Base-by-base conservation (phyloP, 768 basidiomycete species). In the Astraeus odoratus region DNA sequence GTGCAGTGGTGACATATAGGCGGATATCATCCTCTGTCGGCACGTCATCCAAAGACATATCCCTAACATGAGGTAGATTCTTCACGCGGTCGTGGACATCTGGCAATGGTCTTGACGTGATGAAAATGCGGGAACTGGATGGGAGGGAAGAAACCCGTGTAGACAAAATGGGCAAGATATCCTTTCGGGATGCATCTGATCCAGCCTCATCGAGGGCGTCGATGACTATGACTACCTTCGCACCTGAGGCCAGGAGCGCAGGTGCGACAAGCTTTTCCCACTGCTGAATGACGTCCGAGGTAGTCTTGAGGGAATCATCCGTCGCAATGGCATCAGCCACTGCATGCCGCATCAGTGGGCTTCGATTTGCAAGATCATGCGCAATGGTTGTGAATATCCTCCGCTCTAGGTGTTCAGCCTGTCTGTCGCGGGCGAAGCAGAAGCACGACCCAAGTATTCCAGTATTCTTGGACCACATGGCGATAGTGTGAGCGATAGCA, bases 131-230 rank as follows among this genome's bases (percentile, higher is more conserved):
- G 25, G 71, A 73, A 25, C 69, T 60, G 23, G 69, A 50, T 0
- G 71, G 69, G 24, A 73, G 63, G 31, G 70, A 65, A 1, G 68
- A 63, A 0, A 64, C 58, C 31, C 72, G 70, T 46, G 63, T 69
- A 3, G 69, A 63, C 5, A 70, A 63, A n/a, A 48, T 26, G 9
- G 18, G 7, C 16, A 64, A 51, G 35, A 63, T 46, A 7, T n/a
- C 33, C 15, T 36, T 38, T 12, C 51, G 51, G 34, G 39, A 13
- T 6, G 20, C 31, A 10, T 43, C 34, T 20, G 47, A 30, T 12
- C 44, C 43, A 43, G 50, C 50, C 36, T 50, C 56, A 27, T 57
- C 52, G n/a, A 60, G 34, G 5, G 48, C 61, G 25, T 64, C 63
- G 27, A 61, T 55, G 39, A 63, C 43, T 22, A 59, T 43, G 15